Base-by-base conservation (phyloP, 2,329 filamentous ascomycete genomes). In the Venturia asperata region DNA sequence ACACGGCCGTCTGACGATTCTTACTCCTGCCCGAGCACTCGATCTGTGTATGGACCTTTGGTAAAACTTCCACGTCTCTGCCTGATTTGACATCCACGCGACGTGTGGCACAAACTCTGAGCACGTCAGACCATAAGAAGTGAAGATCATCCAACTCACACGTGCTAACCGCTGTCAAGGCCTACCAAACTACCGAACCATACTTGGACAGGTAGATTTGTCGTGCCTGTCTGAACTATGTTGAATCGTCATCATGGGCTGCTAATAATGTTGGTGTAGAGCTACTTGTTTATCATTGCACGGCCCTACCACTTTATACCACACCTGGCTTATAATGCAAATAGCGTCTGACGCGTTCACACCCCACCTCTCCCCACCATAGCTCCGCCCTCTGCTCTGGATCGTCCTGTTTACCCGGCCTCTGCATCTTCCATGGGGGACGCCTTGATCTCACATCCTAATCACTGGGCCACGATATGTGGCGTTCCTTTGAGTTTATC, bases 281-380 rank as follows among this genome's bases (percentile, higher is more conserved):
- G 49, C 17, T 24, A 34, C 9, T 55, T 30, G 17, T 34, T 30
- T 55, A 13, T 55, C 34, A 27, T 24, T 19, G 13, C 19, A 7
- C 24, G 17, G 49, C 52, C 52, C 52, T n/a, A 56, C 19, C 30
- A 56, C 27, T 56, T 37, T 37, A 56, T 56, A 37, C 52, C 52
- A 56, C 52, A 3, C 27, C 27, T 24, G 27, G 30, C 27, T 55
- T 55, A 52, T 55, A 34, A 55, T 34, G 30, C 52, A 37, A 56
- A 56, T 5, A n/a, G 6, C 11, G 30, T 56, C 52, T 56, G 52
- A 56, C 52, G 27, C 52, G 24, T 56, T 37, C 30, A 56, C 3
- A 37, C 49, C 27, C 30, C 49, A 17, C 27, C 11, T 9, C 9
- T 30, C 24, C 2, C 49, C 49, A 56, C 27, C 24, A 17, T 0